Evolutionary conservation across 805 yeast species (phyloP), one percentile per base, ranked within the genome.

Genomic region (Saccharomycopsis malanga): DNA sequence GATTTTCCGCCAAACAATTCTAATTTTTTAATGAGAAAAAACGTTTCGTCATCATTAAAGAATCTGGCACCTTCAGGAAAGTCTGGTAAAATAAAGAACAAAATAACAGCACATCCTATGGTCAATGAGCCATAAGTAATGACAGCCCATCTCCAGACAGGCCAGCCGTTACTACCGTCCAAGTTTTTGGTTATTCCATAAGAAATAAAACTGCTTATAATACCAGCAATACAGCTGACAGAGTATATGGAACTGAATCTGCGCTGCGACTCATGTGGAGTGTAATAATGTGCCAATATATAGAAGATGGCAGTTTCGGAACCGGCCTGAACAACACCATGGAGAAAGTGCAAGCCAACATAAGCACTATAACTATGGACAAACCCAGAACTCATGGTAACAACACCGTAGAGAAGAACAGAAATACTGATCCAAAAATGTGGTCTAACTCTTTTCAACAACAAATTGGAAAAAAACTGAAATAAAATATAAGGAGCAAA

Each of bases 231-330:
- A 53, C 83, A 75, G 4, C 87, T 79, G 38, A 82, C 77, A 24
- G 82, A 81, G 23, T 37, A 82, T 63, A 83, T 81, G 46, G 77
- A 73, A 32, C 83, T 72, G 61, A 79, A 81, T 42, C 89, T 65
- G 58, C 77, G 73, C 64, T 81, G 87, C 9, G 87, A 74, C 61
- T 83, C 89, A n/a, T 63, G 62, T 44, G 79, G 71, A 34, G 76
- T 67, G 62, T 83, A 83, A 24, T 49, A 49, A 24, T 46, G 43
- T 27, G 84, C 71, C 57, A 83, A 67, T 47, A 83, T 68, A 60
- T 81, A 83, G 61, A 82, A 83, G 54, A 83, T 76, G 20, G 86
- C 82, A 1, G 89, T 89, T 65, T 82, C 83, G 55, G 83, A 74
- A 32, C 87, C 82, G 24, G 85, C 74, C 62, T 83, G 89, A 49